These are phyloP conservation scores for Arxiozyma slooffiae DNA, from an alignment of 1,139 yeast species.

Conservation along the genomic window DNA sequence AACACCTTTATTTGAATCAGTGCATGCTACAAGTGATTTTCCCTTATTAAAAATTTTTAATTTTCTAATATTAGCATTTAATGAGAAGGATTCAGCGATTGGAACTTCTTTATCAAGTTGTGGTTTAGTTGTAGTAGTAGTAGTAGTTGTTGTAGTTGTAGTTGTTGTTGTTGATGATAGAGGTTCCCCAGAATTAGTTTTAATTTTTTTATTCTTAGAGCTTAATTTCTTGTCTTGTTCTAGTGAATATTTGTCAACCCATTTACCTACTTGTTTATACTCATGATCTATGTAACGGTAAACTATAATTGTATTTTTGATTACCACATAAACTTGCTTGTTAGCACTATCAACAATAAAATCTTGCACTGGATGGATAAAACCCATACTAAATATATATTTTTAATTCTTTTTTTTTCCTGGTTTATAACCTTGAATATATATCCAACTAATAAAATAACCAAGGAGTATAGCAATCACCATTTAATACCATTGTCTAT, in stretches of 20 bases:
- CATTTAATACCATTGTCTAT: too few relatives aligned
- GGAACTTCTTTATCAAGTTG: slow-evolving; percentile 34
- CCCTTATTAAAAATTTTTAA: slow-evolving; percentile 47
- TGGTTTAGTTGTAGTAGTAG: slow-evolving; percentile 26
- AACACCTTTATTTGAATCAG: slow-evolving; percentile 77
- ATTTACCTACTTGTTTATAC: slow-evolving; percentile 36
- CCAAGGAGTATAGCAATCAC: not conserved
- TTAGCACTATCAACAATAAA: slow-evolving; percentile 38
- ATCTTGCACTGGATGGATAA: slow-evolving; percentile 66
- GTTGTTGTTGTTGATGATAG: slow-evolving; percentile 28
- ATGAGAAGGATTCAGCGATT: slow-evolving; percentile 2
- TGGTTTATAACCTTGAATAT: too few relatives aligned
- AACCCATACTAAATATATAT: slow-evolving; percentile 15
- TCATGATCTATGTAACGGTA: slow-evolving; percentile 31
- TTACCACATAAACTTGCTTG: slow-evolving; percentile 43
- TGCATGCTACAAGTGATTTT: slow-evolving; percentile 50
- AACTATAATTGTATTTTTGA: slow-evolving; percentile 48
- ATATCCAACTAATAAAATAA: not conserved
- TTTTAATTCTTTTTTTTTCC: not conserved
- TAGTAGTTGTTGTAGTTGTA: slow-evolving; percentile 31
- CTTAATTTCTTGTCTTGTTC: not conserved
- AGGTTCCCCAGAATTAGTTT: slow-evolving; percentile 3
- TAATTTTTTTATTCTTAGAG: slow-evolving; percentile 2
- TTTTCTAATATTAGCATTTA: slow-evolving; percentile 46
- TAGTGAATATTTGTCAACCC: slow-evolving; percentile 39